Evolutionary conservation across 371 early-diverging fungal genomes (phyloP).

Genomic region (Thermomucor indicae-seudaticae): DNA sequence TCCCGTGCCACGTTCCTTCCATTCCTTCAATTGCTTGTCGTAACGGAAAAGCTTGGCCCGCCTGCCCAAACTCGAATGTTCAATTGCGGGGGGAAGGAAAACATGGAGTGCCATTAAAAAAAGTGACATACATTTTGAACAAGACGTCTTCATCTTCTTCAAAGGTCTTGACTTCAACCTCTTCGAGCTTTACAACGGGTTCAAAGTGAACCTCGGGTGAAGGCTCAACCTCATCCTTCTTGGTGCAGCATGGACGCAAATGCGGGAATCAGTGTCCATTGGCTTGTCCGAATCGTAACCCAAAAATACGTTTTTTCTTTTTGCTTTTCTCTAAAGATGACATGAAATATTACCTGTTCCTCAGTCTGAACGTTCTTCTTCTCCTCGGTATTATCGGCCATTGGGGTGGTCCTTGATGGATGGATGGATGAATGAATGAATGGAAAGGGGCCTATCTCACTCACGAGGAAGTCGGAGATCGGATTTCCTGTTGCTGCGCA

Average conservation of each 20-base stretch:
- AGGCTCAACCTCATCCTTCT: conserved; percentile 76
- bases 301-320: not conserved
- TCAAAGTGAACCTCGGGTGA: conserved; percentile 94
- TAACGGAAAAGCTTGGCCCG: conserved; percentile 98
- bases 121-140: conserved; percentile 87
- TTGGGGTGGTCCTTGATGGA: not conserved
- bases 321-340: not conserved
- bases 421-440: conserved; percentile 12
- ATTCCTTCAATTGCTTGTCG: conserved; percentile 82
- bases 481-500: too few species aligned
- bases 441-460: too few species aligned
- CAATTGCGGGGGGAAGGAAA: too few species aligned
- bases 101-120: not conserved
- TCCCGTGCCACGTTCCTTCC: conserved; percentile 99
- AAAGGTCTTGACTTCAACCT: conserved; percentile 89
- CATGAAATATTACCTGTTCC: conserved; percentile 17
- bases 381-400: conserved; percentile 35
- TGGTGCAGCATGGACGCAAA: conserved; percentile 14
- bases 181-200: conserved; percentile 90
- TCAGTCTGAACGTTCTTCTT: conserved; percentile 23
- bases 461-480: too few species aligned
- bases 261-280: not conserved
- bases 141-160: conserved; percentile 93
- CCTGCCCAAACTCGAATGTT: conserved; percentile 67
- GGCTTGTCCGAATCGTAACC: not conserved